Evolutionary conservation across 148 eudicot species (phyloP), one percentile per base, ranked within the genome.

Genomic region (Rhododendron ovatum): DNA sequence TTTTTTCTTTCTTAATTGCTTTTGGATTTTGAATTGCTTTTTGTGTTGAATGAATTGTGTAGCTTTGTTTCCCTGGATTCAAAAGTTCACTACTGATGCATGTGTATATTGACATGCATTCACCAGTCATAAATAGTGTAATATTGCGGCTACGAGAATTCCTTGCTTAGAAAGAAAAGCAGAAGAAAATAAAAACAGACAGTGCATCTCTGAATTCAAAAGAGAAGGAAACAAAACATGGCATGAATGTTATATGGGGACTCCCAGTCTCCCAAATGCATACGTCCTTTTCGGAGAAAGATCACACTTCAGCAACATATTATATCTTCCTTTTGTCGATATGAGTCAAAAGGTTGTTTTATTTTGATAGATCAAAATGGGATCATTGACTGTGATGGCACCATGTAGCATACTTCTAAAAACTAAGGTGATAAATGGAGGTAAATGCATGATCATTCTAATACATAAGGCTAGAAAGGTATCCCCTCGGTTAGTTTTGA

Each of bases 151-250:
- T 33, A 33, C 35, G 20, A 33, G 78, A 74, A 14, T 37, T 35
- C 37, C 11, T 63, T 8, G n/a, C n/a, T 63, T n/a, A 37, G 78
- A 74, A 17, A 74, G 22, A 35, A 74, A 74, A 74, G 24, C 37
- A 74, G 24, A 15, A 6, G 15, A 14, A 35, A 71, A 71, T 51
- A 51, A 39, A 20, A 20, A 41, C 51, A 43, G 50, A 76, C 14
- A 22, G 12, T 41, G 50, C 26, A 22, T 39, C 5, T 39, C 22
- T 43, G 80, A 22, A 22, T 39, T 43, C 24, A 37, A 75, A 75
- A 37, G 47, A 75, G n/a, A 35, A 75, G 79, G 45, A 75, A 75
- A 35, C 79, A 75, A 75, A 75, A 35, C 79, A 75, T 75, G 79
- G 47, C 35, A 74, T 74, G 43, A 74, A 74, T 35, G 41, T 74